Evolutionary conservation across 2,329 filamentous ascomycete genomes (phyloP).

Genomic region (Herpomyces periplanetae): DNA sequence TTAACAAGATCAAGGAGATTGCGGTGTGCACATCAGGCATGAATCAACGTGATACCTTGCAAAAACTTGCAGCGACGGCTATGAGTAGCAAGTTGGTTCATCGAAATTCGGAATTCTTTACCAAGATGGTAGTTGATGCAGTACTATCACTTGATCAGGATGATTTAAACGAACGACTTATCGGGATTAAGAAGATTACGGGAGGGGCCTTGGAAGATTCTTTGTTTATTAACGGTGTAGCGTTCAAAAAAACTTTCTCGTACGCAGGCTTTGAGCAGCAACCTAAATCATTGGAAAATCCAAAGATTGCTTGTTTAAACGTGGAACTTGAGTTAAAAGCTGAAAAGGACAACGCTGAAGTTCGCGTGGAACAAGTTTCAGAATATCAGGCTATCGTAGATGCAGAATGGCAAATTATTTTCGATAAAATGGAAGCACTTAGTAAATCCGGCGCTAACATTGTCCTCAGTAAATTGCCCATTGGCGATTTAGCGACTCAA

Average conservation of each 20-base stretch:
- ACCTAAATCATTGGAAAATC: constrained; percentile 69
- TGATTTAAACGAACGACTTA: constrained; percentile 85
- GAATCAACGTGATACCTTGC: constrained; percentile 50
- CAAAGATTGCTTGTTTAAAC: constrained; percentile 86
- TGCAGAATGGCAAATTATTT: constrained; percentile 98
- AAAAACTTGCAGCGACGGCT: constrained; percentile 62
- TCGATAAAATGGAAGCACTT: constrained; percentile 86
- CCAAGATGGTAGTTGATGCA: constrained; percentile 94
- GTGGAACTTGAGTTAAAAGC: constrained; percentile 94
- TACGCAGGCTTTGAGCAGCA: constrained; percentile 98
- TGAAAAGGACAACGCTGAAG: constrained; percentile 95
- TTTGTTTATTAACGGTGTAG: constrained; percentile 82
- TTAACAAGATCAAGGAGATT: constrained; percentile 98
- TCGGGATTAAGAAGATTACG: constrained; percentile 90
- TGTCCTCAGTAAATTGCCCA: constrained; percentile 78
- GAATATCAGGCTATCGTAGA: constrained; percentile 98
- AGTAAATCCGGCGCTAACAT: constrained; percentile 87
- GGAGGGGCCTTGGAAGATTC: constrained; percentile 86
- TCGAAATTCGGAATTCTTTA: constrained; percentile 84
- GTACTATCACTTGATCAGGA: constrained; percentile 83
- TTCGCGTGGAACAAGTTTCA: constrained; percentile 84
- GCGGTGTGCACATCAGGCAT: constrained; percentile 44
- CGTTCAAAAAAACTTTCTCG: constrained; percentile 98
- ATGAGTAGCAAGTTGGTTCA: constrained; percentile 99
- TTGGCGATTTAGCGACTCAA: constrained; percentile 86